Base-by-base conservation (phyloP, 2,329 filamentous ascomycete species). In the Plenodomus biglobosus region DNA sequence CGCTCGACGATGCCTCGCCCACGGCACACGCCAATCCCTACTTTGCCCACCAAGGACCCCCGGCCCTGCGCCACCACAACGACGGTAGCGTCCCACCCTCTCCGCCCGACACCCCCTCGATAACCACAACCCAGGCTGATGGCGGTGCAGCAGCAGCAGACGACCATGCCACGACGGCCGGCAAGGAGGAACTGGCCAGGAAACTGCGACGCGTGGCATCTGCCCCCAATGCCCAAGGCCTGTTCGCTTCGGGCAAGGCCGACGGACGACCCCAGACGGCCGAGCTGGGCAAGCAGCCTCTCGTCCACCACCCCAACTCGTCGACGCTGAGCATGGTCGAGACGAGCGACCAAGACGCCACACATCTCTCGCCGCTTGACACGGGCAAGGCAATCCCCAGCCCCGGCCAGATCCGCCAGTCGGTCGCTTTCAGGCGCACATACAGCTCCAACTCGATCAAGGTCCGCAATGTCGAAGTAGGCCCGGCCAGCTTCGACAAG, bases 391-490 rank as follows among this genome's bases (percentile, higher is more conserved):
- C 91, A 50, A 79, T 90, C 30, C 81, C 85, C 3, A 80, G 83
- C 1, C 85, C 87, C 3, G 83, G 82, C 43, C 83, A 85, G 62
- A 83, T 86, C 56, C 80, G 81, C 47, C 79, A 82, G 58, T 75
- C 84, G 16, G 79, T 90, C 40, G 85, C 90, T 17, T 99, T 96
- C 76, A 82, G 94, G 65, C 84, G 94, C 70, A 99, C 94, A 2
- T 99, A 99, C 73, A 97, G 94, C 74, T 96, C 92, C 59, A 99
- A 97, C 73, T 97, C 94, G 35, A 99, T 99, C 79, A 99, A 99
- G 76, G 90, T 97, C 59, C 85, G 94, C 64, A 91, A 96, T 70
- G 94, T 99, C 40, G 94, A 99, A 75, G 94, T 99, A 30, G 89
- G 91, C 0, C 94, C 94, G 0, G 81, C 88, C 54, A 97, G 92